phyloP scores from a whole-genome alignment of 257 asterid species.

The Petunia secreta region DNA sequence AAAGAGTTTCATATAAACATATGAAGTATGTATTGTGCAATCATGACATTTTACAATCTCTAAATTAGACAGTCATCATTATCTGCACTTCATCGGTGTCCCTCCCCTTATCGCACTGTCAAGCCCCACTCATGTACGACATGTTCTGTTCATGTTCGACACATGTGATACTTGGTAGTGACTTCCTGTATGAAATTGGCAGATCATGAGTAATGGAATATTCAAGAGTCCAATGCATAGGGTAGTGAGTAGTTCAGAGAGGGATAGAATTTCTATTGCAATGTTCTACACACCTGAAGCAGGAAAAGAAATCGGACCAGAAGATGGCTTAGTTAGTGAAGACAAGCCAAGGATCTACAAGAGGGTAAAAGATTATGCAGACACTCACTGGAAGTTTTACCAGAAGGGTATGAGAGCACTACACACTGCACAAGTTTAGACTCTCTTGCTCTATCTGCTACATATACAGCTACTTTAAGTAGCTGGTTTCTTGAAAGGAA shows the following conservation, averaged over 20 bases:
- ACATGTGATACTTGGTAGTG: neutral
- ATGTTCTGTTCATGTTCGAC: neutral
- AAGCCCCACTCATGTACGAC: neutral
- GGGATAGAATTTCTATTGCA: conserved; percentile 48
- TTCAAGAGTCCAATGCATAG: conserved; percentile 59
- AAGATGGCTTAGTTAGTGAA: conserved; percentile 42
- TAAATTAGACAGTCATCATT: neutral
- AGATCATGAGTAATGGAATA: conserved; percentile 61
- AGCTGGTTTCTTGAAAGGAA: too few species aligned
- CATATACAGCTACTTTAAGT: too few species aligned
- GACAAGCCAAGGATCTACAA: conserved; percentile 44
- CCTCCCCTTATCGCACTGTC: neutral
- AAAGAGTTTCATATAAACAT: too few species aligned
- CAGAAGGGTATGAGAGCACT: conserved; percentile 27
- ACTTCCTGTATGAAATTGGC: conserved; percentile 9
- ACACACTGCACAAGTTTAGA: conserved; percentile 24
- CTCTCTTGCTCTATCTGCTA: too few species aligned
- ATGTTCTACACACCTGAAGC: conserved; percentile 51
- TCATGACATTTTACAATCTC: neutral
- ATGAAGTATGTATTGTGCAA: neutral
- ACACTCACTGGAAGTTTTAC: conserved; percentile 40
- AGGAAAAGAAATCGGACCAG: conserved; percentile 61
- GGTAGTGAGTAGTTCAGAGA: conserved; percentile 44
- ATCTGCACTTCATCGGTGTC: neutral
- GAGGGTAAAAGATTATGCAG: conserved; percentile 54